Percentiles rank a stretch among this genome's conserved stretches.
Evolutionary conservation across 2,329 filamentous ascomycete genomes (phyloP).

Genomic region (Thielaviopsis punctulata): DNA sequence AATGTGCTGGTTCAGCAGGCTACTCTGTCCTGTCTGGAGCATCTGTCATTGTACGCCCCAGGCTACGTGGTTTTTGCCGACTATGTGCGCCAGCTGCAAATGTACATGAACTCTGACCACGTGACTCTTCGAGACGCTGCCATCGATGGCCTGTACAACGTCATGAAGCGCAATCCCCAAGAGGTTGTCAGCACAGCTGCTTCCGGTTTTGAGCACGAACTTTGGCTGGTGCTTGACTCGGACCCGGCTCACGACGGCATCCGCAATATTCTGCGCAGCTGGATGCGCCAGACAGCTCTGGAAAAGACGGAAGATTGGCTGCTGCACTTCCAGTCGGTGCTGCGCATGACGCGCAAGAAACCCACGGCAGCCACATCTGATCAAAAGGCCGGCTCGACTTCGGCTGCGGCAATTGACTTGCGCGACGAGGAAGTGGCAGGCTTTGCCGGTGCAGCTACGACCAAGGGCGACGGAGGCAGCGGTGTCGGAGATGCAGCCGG

Average conservation of each 20-base stretch:
- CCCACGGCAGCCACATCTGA: background rate
- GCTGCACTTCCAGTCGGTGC: constrained; percentile 67
- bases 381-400: constrained; percentile 20
- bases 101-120: constrained; percentile 53
- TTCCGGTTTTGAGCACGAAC: constrained; percentile 67
- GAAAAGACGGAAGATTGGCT: constrained; percentile 73
- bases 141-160: constrained; percentile 74
- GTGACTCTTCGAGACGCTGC: constrained; percentile 59
- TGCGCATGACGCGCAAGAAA: constrained; percentile 54
- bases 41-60: constrained; percentile 81
- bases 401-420: constrained; percentile 46
- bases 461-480: constrained; percentile 14
- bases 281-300: constrained; percentile 80
- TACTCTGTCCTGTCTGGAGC: constrained; percentile 69
- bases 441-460: constrained; percentile 51
- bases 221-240: constrained; percentile 79
- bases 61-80: constrained; percentile 67
- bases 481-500: constrained; percentile 52
- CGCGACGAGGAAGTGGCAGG: constrained; percentile 95
- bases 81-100: constrained; percentile 72
- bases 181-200: constrained; percentile 65
- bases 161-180: constrained; percentile 83
- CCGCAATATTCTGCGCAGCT: constrained; percentile 77
- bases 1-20: constrained; percentile 55
- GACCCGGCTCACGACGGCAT: constrained; percentile 61